phyloP scores from a whole-genome alignment of 331 rosid genomes.

The Dryas integrifolia region DNA sequence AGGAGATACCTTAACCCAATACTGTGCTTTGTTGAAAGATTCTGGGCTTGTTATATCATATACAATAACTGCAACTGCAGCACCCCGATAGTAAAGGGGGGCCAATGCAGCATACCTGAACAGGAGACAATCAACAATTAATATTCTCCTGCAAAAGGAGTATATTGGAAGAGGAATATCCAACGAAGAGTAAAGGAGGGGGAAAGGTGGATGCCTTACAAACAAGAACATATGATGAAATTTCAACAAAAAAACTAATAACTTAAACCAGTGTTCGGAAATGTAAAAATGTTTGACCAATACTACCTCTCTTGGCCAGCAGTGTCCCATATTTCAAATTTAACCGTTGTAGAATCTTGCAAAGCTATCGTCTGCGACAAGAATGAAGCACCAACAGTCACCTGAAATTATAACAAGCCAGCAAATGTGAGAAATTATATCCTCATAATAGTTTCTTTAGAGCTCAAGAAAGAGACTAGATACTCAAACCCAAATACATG shows the following conservation, averaged over 20 bases:
- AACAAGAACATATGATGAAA: slow-evolving; percentile 1
- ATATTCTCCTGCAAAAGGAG: slow-evolving; percentile 21
- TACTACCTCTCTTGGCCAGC: slow-evolving; percentile 98
- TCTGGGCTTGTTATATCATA: slow-evolving; percentile 96
- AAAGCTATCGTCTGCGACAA: slow-evolving; percentile 95
- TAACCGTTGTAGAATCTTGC: slow-evolving; percentile 98
- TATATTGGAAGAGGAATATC: slow-evolving; percentile 18
- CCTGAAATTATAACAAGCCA: slow-evolving; percentile 54
- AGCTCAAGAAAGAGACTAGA: slow-evolving; percentile 11
- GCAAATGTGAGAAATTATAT: slow-evolving; percentile 19
- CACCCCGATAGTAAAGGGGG: slow-evolving; percentile 94
- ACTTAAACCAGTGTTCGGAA: background rate
- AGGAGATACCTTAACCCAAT: slow-evolving; percentile 92
- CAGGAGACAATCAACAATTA: slow-evolving; percentile 27
- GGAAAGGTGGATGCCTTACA: slow-evolving; percentile 5
- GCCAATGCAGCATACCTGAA: slow-evolving; percentile 94
- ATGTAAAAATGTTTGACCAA: background rate
- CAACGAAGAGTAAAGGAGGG: slow-evolving; percentile 11
- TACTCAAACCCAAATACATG: background rate
- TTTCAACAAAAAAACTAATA: background rate
- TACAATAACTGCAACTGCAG: slow-evolving; percentile 92
- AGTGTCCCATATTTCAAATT: slow-evolving; percentile 99
- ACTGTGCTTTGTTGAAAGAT: slow-evolving; percentile 90
- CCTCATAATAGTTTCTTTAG: background rate
- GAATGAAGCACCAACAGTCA: slow-evolving; percentile 99